Base-by-base conservation (phyloP, 2,329 filamentous ascomycete genomes). In the Curvularia lunata region DNA sequence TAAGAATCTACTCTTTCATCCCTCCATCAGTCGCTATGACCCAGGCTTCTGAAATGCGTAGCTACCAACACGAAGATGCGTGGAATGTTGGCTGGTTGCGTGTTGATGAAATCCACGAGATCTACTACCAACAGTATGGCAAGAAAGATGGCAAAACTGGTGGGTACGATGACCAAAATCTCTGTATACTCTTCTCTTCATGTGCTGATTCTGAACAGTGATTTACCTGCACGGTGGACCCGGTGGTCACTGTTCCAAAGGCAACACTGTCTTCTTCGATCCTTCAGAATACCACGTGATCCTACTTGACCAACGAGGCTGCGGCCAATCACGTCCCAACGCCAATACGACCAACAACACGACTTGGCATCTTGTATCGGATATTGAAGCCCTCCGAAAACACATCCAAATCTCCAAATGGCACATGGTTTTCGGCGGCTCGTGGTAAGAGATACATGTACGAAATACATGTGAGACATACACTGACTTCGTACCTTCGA, bases 251-350 rank as follows among this genome's bases (percentile, higher is more conserved):
- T 77, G 67, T 32, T 70, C 74, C 12, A 71, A 74, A 43, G 47
- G 47, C 34, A 77, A 78, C 62, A 76, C 77, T 19, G 62, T 59
- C 41, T 82, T 78, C 67, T 83, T 83, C 69, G 68, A 81, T 58
- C 80, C 80, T 4, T 51, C 61, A 7, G 64, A 78, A 40, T 83
- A 82, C 62, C 77, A 79, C 12, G 77, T 80, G 16, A 68, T 83
- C 25, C 77, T 82, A 37, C 70, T 82, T 48, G 81, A 83, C 63
- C 81, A 83, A 62, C 77, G 81, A 16, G 80, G 81, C 6, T 75
- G 71, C 16, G 81, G 81, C 5, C 73, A 78, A 59, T 82, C 80
- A 5, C 71, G 72, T 0, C 81, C 81, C 6, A 66, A 70, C 18
- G 76, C 77, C 23, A 75, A 75, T 25, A 72, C 79, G 2, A 64